Evolutionary conservation across 441 rosid species (phyloP).

Genomic region (Gossypium lobatum): DNA sequence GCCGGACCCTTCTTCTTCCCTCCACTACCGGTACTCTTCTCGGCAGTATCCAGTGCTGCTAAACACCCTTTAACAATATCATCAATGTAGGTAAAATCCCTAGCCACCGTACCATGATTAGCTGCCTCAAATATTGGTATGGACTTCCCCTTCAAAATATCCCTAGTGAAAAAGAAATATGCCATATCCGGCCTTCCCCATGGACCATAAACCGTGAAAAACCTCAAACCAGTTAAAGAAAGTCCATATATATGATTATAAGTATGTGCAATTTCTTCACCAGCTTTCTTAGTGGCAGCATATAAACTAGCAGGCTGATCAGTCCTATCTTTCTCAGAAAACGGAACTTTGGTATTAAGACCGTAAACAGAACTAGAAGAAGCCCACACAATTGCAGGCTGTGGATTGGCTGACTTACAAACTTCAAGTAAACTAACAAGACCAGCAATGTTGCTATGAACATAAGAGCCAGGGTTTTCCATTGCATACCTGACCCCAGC

Average conservation of each 20-base stretch:
- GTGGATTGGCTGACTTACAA: conserved; percentile 80
- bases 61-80: conserved; percentile 95
- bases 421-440: conserved; percentile 81
- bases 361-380: conserved; percentile 97
- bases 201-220: conserved; percentile 96
- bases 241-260: conserved; percentile 93
- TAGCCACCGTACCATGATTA: conserved; percentile 75
- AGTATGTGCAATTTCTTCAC: conserved; percentile 96
- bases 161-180: conserved; percentile 91
- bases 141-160: conserved; percentile 73
- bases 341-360: conserved; percentile 86
- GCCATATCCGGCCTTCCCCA: conserved; percentile 99
- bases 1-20: conserved; percentile 93
- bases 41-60: conserved; percentile 81
- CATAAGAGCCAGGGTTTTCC: conserved; percentile 89
- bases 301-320: conserved; percentile 97
- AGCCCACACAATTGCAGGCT: conserved; percentile 96
- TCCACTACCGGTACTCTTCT: conserved; percentile 93
- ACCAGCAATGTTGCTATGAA: conserved; percentile 94
- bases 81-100: conserved; percentile 95
- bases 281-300: conserved; percentile 97
- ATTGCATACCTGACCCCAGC: conserved; percentile 98
- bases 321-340: conserved; percentile 84
- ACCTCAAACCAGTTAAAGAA: conserved; percentile 86
- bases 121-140: conserved; percentile 74